These are phyloP conservation scores for Setomelanomma holmii DNA, from an alignment of 2,329 filamentous ascomycete species.

Conservation along the genomic window DNA sequence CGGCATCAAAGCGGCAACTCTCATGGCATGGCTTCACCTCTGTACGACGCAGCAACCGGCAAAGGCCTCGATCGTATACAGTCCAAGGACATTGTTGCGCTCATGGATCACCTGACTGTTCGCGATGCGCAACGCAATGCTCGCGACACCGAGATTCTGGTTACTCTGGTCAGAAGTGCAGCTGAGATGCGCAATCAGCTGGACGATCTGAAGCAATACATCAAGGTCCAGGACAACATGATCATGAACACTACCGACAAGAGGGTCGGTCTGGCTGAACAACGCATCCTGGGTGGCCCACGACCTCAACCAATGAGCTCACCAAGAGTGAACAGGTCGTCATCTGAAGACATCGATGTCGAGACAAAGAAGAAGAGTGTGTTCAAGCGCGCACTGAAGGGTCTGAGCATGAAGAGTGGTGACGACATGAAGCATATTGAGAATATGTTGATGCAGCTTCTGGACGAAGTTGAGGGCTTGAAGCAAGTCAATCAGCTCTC, in stretches of 20 bases:
- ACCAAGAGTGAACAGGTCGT: conserved; percentile 64
- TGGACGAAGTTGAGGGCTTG: conserved; percentile 83
- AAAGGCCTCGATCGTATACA: conserved; percentile 90
- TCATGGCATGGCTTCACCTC: conserved; percentile 85
- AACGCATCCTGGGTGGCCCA: conserved; percentile 83
- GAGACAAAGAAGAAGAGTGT: conserved; percentile 87
- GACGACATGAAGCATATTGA: conserved; percentile 85
- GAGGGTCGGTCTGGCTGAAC: conserved; percentile 83
- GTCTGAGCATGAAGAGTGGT: conserved; percentile 83
- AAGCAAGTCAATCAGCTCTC: conserved; percentile 51
- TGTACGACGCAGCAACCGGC: conserved; percentile 90
- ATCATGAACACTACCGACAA: conserved; percentile 88
- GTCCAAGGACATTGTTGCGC: conserved; percentile 92
- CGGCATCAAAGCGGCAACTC: conserved; percentile 87
- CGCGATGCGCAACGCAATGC: conserved; percentile 96
- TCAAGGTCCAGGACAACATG: conserved; percentile 87
- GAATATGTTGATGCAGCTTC: conserved; percentile 77
- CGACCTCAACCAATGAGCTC: conserved; percentile 70
- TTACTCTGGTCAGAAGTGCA: conserved; percentile 90
- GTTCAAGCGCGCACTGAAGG: conserved; percentile 93
- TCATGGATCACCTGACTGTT: conserved; percentile 99
- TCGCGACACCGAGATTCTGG: conserved; percentile 93
- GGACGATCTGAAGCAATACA: conserved; percentile 91
- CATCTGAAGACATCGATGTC: conserved; percentile 61
- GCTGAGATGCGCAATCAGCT: conserved; percentile 98